phyloP scores from a whole-genome alignment of 1,284 basidiomycete species.

The Microbotryum scabiosae region DNA sequence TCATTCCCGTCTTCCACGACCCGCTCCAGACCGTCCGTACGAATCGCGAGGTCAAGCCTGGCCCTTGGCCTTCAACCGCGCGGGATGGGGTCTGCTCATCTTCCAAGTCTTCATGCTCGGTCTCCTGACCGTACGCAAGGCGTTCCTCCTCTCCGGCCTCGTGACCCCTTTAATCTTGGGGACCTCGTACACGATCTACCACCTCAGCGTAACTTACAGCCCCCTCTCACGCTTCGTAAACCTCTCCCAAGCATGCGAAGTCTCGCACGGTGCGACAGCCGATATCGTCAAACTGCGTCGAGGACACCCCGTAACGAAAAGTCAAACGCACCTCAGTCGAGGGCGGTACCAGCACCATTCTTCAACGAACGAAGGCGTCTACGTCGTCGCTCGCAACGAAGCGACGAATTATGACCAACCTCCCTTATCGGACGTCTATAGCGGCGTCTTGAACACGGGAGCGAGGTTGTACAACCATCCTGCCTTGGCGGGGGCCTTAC shows the following conservation, averaged over 20 bases:
- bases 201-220: conserved; percentile 50
- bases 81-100: conserved; percentile 36
- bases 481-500: conserved; percentile 75
- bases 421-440: conserved; percentile 87
- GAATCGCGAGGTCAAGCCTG: conserved; percentile 89
- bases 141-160: conserved; percentile 64
- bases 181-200: conserved; percentile 72
- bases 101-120: conserved; percentile 71
- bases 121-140: conserved; percentile 74
- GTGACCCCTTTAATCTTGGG: conserved; percentile 67
- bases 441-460: conserved; percentile 79
- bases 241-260: conserved; percentile 76
- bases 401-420: conserved; percentile 91
- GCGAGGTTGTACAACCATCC: conserved; percentile 79
- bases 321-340: conserved; percentile 77
- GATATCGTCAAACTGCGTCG: conserved; percentile 59
- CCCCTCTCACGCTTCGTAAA: conserved; percentile 73
- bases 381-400: conserved; percentile 64
- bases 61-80: conserved; percentile 49
- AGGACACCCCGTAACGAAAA: conserved; percentile 73
- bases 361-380: conserved; percentile 78
- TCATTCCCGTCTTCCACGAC: neutral
- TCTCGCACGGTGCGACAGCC: conserved; percentile 71
- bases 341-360: conserved; percentile 63
- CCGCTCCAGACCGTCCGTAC: conserved; percentile 52